These are phyloP conservation scores for Scheffersomyces ergatensis DNA, from an alignment of 805 yeast species.

Conservation along the genomic window DNA sequence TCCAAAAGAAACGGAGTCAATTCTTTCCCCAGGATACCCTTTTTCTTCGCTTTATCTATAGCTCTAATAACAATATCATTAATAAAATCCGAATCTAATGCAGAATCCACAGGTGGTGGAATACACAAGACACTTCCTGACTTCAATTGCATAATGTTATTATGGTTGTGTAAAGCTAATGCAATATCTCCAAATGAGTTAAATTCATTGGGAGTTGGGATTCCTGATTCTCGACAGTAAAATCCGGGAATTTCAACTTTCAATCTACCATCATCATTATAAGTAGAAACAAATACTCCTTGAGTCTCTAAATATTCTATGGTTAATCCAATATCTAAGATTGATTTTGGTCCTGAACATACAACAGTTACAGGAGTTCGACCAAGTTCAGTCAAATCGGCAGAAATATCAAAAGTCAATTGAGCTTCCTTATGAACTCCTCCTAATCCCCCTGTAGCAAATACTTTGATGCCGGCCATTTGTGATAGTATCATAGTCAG, in stretches of 20 bases:
- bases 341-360: constrained; percentile 88
- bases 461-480: constrained; percentile 73
- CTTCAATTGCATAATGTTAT: constrained; percentile 44
- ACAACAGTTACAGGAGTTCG: constrained; percentile 86
- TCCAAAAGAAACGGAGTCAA: constrained; percentile 75
- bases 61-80: constrained; percentile 58
- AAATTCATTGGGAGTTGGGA: constrained; percentile 65
- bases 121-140: constrained; percentile 79
- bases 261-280: constrained; percentile 34
- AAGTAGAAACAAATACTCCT: constrained; percentile 82
- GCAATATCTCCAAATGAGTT: constrained; percentile 60
- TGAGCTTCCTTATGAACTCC: constrained; percentile 86
- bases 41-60: constrained; percentile 47
- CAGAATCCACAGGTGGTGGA: constrained; percentile 70
- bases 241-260: constrained; percentile 68
- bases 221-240: constrained; percentile 74
- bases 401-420: constrained; percentile 74
- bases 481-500: constrained; percentile 82
- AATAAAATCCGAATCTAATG: constrained; percentile 55
- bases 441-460: constrained; percentile 92
- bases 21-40: constrained; percentile 65
- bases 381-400: constrained; percentile 82
- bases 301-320: constrained; percentile 87
- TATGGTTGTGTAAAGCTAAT: constrained; percentile 45
- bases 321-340: constrained; percentile 75